A percentile compares a stretch with the other conserved stretches of the same genome.
phyloP scores from a whole-genome alignment of 495 filamentous ascomycete species.

The Cercophora sp. region DNA sequence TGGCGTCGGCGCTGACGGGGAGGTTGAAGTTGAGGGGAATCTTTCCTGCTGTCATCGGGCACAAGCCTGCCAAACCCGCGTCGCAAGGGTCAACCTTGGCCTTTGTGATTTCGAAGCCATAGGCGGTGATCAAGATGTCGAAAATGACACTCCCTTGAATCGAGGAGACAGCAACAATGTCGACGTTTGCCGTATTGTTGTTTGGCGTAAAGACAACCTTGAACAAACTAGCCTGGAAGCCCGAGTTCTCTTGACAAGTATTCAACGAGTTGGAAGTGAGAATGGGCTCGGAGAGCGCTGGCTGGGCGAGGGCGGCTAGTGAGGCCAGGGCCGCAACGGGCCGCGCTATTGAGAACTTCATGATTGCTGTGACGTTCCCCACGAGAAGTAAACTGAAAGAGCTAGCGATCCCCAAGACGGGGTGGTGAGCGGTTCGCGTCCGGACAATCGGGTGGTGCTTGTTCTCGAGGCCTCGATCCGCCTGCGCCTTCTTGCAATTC shows the following conservation, averaged over 20 bases:
- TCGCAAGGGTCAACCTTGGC: constrained; percentile 74
- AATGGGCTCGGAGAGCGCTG: neutral
- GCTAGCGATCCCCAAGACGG: neutral
- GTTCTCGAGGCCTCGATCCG: neutral
- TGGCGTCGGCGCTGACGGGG: constrained; percentile 49
- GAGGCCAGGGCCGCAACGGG: neutral
- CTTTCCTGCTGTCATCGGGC: constrained; percentile 86
- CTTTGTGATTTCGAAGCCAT: constrained; percentile 63
- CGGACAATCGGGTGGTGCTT: too few relatives aligned
- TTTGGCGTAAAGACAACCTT: constrained; percentile 74
- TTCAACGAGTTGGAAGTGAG: constrained; percentile 74
- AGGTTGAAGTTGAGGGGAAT: constrained; percentile 64
- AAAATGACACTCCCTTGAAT: constrained; percentile 83
- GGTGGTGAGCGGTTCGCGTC: neutral
- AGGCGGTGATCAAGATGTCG: constrained; percentile 33
- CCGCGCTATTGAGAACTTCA: neutral
- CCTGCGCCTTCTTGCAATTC: too few relatives aligned
- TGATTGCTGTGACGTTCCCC: neutral
- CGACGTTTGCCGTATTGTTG: constrained; percentile 66
- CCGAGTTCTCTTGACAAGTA: constrained; percentile 71
- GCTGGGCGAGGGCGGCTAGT: neutral
- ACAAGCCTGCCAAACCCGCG: constrained; percentile 67
- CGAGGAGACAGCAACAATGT: constrained; percentile 77
- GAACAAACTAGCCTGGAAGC: constrained; percentile 80
- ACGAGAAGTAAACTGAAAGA: too few relatives aligned